Evolutionary conservation across 116 monocot species (phyloP).

Genomic region (Dioscorea cayenensis): DNA sequence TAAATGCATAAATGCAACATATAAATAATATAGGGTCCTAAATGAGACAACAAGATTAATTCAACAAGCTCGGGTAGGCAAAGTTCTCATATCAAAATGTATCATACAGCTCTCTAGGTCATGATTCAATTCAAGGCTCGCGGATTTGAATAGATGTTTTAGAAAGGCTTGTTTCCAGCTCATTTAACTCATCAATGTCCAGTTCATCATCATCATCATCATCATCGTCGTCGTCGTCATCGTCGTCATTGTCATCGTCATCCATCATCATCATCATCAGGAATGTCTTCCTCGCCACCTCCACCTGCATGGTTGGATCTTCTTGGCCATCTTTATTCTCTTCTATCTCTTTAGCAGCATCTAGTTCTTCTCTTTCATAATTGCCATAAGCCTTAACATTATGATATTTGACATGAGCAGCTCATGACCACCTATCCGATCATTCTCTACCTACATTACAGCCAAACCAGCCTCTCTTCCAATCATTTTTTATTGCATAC

Average conservation of each 20-base stretch:
- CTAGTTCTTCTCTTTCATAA: slow-evolving; percentile 67
- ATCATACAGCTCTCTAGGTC: slow-evolving; percentile 13
- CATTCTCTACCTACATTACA: slow-evolving; percentile 74
- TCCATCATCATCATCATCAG: slow-evolving; percentile 32
- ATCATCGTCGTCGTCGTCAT: too few relatives aligned
- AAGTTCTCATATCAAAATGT: not conserved
- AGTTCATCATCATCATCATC: slow-evolving; percentile 75
- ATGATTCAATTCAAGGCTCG: slow-evolving; percentile 27
- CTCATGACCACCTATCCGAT: slow-evolving; percentile 99
- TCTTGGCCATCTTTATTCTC: slow-evolving; percentile 24
- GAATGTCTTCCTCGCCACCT: slow-evolving; percentile 35
- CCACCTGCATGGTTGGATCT: slow-evolving; percentile 31
- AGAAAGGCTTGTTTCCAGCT: slow-evolving; percentile 78
- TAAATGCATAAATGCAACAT: too few relatives aligned
- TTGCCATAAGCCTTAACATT: slow-evolving; percentile 87
- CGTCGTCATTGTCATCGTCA: too few relatives aligned
- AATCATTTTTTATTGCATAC: slow-evolving; percentile 74
- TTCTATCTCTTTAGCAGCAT: slow-evolving; percentile 29
- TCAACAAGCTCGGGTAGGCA: not conserved
- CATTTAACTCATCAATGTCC: slow-evolving; percentile 85
- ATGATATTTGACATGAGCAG: slow-evolving; percentile 81
- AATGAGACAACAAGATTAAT: too few relatives aligned
- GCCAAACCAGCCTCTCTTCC: slow-evolving; percentile 79
- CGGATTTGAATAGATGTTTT: slow-evolving; percentile 59
- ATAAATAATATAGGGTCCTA: too few relatives aligned